These are phyloP conservation scores for Casuarina glauca DNA, from an alignment of 306 rosid genomes.

Conservation along the genomic window DNA sequence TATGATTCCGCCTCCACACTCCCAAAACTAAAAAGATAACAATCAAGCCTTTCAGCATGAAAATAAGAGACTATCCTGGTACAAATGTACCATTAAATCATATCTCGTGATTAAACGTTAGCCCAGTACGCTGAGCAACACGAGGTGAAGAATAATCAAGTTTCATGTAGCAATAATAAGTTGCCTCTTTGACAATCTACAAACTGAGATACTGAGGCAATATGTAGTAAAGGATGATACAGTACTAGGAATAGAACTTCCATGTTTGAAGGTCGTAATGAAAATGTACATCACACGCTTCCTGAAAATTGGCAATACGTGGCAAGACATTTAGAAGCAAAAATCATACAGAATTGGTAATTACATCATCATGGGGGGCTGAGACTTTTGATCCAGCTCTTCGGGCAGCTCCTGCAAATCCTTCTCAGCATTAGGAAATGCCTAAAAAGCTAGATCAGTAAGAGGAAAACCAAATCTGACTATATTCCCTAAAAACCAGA, in stretches of 20 bases:
- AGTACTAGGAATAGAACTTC: neutral
- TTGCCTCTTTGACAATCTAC: neutral
- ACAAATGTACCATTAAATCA: neutral
- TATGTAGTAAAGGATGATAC: neutral
- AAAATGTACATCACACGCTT: constrained; percentile 9
- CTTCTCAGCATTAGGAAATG: constrained; percentile 74
- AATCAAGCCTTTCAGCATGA: too few species aligned
- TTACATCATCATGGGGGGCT: constrained; percentile 80
- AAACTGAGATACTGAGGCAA: neutral
- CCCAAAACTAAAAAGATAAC: neutral
- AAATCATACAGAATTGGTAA: constrained; percentile 16
- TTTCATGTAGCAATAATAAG: neutral
- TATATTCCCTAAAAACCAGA: too few species aligned
- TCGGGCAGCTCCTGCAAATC: constrained; percentile 60
- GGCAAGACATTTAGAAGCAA: constrained; percentile 29
- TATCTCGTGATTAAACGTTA: neutral
- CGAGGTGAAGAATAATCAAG: neutral
- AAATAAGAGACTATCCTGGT: neutral
- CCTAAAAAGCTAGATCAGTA: neutral
- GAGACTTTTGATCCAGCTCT: constrained; percentile 74
- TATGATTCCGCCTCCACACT: neutral
- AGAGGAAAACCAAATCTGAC: too few species aligned
- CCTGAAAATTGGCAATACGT: constrained; percentile 2
- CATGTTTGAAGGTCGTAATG: neutral
- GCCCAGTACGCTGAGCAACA: neutral